Evolutionary conservation across 139 green algal genomes (phyloP).

Genomic region (Volvox africanus): DNA sequence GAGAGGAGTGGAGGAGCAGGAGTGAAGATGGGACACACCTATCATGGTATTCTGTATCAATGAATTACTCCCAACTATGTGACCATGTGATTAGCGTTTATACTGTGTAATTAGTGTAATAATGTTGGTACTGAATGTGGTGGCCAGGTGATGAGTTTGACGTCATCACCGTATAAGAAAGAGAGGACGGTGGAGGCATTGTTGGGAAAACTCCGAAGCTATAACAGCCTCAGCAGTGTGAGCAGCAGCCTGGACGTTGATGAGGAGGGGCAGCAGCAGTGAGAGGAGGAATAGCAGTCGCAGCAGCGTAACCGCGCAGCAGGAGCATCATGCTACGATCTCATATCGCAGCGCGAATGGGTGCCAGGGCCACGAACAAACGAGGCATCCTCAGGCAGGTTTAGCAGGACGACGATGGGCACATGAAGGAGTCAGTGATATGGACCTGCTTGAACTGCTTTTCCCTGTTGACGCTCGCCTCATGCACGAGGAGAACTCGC

Average conservation of each 20-base stretch:
- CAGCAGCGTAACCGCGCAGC: too few relatives aligned
- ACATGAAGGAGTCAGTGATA: too few relatives aligned
- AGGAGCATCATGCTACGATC: too few relatives aligned
- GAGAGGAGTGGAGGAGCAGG: background rate
- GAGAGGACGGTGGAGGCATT: conserved; percentile 32
- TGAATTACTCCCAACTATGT: background rate
- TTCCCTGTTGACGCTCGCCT: too few relatives aligned
- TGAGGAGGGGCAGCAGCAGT: background rate
- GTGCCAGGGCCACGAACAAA: too few relatives aligned
- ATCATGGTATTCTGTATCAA: background rate
- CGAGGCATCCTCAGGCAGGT: too few relatives aligned
- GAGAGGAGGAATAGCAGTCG: background rate
- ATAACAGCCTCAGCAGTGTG: conserved; percentile 11
- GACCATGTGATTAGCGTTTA: too few relatives aligned
- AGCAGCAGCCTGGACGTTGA: conserved; percentile 9
- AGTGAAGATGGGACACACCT: background rate
- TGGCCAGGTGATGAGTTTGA: conserved; percentile 58
- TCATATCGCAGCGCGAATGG: too few relatives aligned
- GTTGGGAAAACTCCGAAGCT: background rate
- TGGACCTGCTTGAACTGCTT: too few relatives aligned
- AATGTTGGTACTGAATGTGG: background rate
- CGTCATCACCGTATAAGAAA: conserved; percentile 74
- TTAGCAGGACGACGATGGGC: too few relatives aligned
- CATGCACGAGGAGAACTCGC: too few relatives aligned
- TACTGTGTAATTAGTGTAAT: too few relatives aligned